Base-by-base conservation (phyloP, 2,329 filamentous ascomycete species). In the Penicillium frequentans region DNA sequence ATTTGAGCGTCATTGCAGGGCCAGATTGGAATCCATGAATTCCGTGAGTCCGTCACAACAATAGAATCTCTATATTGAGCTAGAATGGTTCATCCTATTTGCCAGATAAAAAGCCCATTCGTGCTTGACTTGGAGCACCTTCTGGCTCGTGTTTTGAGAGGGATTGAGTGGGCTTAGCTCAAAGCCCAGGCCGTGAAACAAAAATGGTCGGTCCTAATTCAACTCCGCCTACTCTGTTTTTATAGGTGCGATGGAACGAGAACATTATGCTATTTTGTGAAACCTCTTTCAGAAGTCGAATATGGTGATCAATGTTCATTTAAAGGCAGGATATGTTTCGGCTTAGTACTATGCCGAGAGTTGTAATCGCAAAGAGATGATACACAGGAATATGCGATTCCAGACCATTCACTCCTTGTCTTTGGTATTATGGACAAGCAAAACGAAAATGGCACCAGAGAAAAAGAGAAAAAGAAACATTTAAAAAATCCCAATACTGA, bases 221-320 rank as follows among this genome's bases (percentile, higher is more conserved):
- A 23, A 23, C 5, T 10, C 2, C 10, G 39, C 9, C 35, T 19
- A 42, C 39, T 21, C 19, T 6, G 3, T 8, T 14, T 23, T 23
- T 19, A 19, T 13, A 23, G 19, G 19, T 14, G 10, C 14, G 39
- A 9, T 42, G 19, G 13, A 19, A 42, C 19, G 19, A 42, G 10
- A 23, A 13, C 23, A 23, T 2, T 1, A 14, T 13, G 39, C 19
- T 23, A 23, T 23, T 5, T 19, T 21, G 4, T 10, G 10, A 42
- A 10, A 6, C 2, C 19, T 42, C 39, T 21, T 11, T 23, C 14
- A 23, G 39, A 42, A 42, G 39, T 5, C 2, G 39, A 8, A 11
- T 42, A 14, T 42, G 39, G 19, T 23, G n/a, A 19, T 23, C 19
- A 42, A 13, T 76, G 87, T 49, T 49, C n/a, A 6, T 33, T 27